Evolutionary conservation across 345 rosid species (phyloP).

Genomic region (Camelina neglecta): DNA sequence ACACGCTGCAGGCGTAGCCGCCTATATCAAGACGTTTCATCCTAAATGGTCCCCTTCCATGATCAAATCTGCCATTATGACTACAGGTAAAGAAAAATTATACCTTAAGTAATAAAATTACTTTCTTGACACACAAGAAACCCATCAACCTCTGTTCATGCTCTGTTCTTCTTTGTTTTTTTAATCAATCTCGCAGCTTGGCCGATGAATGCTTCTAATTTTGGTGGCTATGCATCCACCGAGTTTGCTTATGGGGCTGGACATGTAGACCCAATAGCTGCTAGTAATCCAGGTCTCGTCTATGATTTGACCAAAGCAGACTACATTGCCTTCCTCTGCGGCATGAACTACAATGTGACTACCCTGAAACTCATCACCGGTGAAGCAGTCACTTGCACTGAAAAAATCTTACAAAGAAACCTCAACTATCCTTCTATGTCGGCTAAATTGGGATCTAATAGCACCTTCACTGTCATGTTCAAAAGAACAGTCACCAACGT

Average conservation of each 20-base stretch:
- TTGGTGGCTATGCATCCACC: conserved; percentile 13
- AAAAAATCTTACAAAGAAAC: conserved; percentile 35
- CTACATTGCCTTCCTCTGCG: conserved; percentile 50
- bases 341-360: conserved; percentile 33
- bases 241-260: conserved; percentile 63
- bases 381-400: conserved; percentile 42
- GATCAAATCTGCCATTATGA: conserved; percentile 62
- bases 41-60: conserved; percentile 63
- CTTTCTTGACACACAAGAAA: conserved; percentile 12
- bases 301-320: conserved; percentile 42
- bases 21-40: conserved; percentile 47
- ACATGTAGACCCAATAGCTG: conserved; percentile 52
- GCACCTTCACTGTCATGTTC: conserved; percentile 36
- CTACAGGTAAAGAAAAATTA: conserved; percentile 48
- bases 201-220: conserved; percentile 40
- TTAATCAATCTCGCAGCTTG: conserved; percentile 39
- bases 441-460: conserved; percentile 6
- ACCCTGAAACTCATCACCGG: conserved; percentile 38
- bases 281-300: conserved; percentile 47
- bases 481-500: conserved; percentile 61
- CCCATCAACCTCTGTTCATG: neutral
- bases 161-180: neutral
- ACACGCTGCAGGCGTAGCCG: conserved; percentile 53
- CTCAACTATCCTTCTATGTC: conserved; percentile 58
- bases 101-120: neutral